These are phyloP conservation scores for Brassica carinata DNA, from an alignment of 345 rosid species.

Conservation along the genomic window DNA sequence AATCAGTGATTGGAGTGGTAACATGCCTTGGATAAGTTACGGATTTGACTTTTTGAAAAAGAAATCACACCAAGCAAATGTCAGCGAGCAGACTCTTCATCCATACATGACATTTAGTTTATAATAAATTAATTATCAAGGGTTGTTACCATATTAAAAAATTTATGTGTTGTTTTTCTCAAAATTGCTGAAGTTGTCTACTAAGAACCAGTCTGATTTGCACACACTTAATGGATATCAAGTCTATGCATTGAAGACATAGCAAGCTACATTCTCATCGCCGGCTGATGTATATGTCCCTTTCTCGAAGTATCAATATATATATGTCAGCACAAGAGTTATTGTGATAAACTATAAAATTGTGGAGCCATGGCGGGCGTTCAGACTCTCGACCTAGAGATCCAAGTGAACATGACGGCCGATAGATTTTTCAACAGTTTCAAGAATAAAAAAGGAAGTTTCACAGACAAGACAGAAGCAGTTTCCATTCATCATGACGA, in stretches of 20 bases:
- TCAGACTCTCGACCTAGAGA: background rate
- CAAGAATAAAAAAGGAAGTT: background rate
- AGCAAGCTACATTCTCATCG: background rate
- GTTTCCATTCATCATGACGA: background rate
- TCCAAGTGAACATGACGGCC: background rate
- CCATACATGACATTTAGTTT: background rate
- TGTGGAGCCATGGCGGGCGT: background rate
- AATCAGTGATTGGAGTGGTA: background rate
- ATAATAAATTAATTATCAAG: background rate
- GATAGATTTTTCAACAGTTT: background rate
- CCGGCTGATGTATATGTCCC: background rate
- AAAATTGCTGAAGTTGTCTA: background rate
- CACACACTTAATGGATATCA: background rate
- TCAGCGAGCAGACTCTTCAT: background rate
- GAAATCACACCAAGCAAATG: background rate
- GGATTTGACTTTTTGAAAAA: background rate
- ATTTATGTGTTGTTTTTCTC: background rate
- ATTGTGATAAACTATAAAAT: background rate
- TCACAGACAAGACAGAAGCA: background rate
- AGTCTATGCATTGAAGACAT: background rate
- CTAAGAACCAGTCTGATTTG: background rate
- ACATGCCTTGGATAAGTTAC: background rate
- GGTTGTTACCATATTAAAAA: background rate
- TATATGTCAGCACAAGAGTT: background rate
- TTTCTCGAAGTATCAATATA: background rate